Evolutionary conservation across 2,329 filamentous ascomycete species (phyloP).

Genomic region (Stagonosporopsis chrysanthemi): DNA sequence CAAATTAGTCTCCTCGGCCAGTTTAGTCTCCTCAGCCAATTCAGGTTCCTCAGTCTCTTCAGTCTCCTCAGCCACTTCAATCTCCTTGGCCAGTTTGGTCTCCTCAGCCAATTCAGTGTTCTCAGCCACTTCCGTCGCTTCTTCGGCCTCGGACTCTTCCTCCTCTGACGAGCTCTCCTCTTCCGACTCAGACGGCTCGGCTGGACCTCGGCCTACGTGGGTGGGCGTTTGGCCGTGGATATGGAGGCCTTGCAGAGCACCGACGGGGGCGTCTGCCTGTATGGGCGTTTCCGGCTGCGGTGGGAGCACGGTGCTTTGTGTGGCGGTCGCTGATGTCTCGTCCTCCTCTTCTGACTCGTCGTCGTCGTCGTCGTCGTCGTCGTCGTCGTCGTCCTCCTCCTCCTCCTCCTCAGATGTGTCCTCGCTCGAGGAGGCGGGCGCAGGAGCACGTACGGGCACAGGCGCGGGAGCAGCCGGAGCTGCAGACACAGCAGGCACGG

Average conservation of each 20-base stretch:
- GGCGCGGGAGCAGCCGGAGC: neutral
- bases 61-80: neutral
- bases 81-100: neutral
- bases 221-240: constrained; percentile 22
- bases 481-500: neutral
- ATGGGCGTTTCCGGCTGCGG: constrained; percentile 13
- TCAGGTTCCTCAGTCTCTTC: neutral
- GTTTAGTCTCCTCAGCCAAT: neutral
- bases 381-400: constrained; percentile 24
- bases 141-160: constrained; percentile 25
- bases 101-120: neutral
- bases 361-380: constrained; percentile 18
- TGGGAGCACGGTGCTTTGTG: constrained; percentile 15
- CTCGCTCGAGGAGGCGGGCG: constrained; percentile 12
- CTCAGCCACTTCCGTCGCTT: neutral
- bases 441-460: neutral
- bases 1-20: neutral
- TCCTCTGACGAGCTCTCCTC: constrained; percentile 30
- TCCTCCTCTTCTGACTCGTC: constrained; percentile 26
- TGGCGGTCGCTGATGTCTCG: constrained; percentile 48
- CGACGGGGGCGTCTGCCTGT: constrained; percentile 24
- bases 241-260: constrained; percentile 30
- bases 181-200: constrained; percentile 22
- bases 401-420: constrained; percentile 15
- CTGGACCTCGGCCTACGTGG: constrained; percentile 22